These are phyloP conservation scores for Setaria italica DNA, from an alignment of 202 grass and related monocot genomes.

Conservation along the genomic window DNA sequence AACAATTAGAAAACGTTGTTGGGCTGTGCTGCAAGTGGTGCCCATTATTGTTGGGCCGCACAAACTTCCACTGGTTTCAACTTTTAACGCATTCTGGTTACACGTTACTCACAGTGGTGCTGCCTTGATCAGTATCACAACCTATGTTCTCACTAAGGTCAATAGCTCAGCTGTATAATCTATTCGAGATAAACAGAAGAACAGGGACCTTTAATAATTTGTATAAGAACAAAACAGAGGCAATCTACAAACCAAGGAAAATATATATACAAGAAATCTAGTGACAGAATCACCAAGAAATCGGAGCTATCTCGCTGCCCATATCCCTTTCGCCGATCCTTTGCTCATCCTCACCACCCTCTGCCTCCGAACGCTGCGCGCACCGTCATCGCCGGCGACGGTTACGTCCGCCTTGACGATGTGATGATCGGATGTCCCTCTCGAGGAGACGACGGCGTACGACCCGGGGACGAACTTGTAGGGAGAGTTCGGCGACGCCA, in stretches of 20 bases:
- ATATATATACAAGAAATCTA: background rate
- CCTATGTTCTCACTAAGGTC: no score
- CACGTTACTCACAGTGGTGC: no score
- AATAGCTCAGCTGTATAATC: background rate
- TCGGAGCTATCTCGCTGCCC: slow-evolving; percentile 32
- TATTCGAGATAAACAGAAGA: background rate
- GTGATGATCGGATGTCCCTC: slow-evolving; percentile 92
- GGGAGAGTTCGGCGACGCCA: slow-evolving; percentile 72
- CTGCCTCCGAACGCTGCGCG: slow-evolving; percentile 5
- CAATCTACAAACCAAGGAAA: background rate
- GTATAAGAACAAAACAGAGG: no score
- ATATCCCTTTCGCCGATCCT: slow-evolving; percentile 56
- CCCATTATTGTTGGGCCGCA: no score
- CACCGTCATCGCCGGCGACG: background rate
- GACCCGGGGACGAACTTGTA: slow-evolving; percentile 84
- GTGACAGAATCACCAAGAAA: background rate
- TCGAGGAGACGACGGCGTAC: slow-evolving; percentile 76
- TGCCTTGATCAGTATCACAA: no score
- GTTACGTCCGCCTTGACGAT: slow-evolving; percentile 75
- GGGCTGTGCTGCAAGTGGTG: no score
- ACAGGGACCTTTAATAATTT: no score
- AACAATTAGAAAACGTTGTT: background rate
- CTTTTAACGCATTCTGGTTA: no score
- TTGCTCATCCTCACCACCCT: slow-evolving; percentile 61
- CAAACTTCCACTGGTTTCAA: no score